Base-by-base conservation (phyloP, 805 yeast species). In the Cyberlindnera misumaiensis region DNA sequence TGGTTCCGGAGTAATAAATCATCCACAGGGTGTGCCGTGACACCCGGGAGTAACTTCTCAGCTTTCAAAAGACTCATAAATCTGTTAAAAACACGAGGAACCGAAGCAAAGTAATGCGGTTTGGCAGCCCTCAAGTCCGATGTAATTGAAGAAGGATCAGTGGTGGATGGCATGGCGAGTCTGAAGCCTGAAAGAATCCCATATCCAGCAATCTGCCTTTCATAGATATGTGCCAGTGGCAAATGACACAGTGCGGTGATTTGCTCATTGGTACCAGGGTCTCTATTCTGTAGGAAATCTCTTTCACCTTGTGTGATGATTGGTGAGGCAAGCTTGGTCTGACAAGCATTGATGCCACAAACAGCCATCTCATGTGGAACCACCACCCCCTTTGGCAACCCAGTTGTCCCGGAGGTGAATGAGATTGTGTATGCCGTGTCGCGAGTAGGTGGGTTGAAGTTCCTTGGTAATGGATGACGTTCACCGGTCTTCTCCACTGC, bases 351-450 rank as follows among this genome's bases (percentile, higher is more conserved):
- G 35, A 80, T 68, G 3, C 67, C 71, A 4, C 80, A 65, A 9
- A 68, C 63, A 3, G 73, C 69, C 45, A 67, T 70, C 22, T 59
- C 58, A 35, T 81, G 85, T 2, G 75, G 63, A 26, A 73, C 36
- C 26, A 70, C 72, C 7, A 77, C 88, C 32, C 89, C 89, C 56
- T 81, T 81, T 22, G 89, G 89, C 28, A 71, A 57, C 3, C 87
- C 86, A 2, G 88, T 80, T 3, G 89, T 81, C 15, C 89, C 88
- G 0, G 85, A 78, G 3, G 88, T 82, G 56, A 80, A 81, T 10
- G 81, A 77, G 37, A 81, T 72, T 5, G 87, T 77, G 53, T 75
- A 77, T 6, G 68, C 35, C 13, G 71, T 67, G 11, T 72, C 67
- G 2, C 78, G 72, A 1, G 53, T 60, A 11, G 85, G 83, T 9